phyloP scores from a whole-genome alignment of 805 yeast species.

The Naumovozyma dairenensis region DNA sequence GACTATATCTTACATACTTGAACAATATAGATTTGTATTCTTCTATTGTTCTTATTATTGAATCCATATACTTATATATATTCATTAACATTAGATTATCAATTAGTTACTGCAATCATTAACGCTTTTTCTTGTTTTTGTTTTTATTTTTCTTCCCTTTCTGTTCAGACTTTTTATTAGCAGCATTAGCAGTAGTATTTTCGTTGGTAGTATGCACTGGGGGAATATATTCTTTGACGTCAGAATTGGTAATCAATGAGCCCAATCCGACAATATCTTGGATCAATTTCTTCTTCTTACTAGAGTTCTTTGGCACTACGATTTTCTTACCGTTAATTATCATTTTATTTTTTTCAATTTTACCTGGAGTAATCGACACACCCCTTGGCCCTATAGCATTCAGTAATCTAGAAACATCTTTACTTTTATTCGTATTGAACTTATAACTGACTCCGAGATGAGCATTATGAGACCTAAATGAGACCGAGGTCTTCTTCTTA shows the following conservation, averaged over 20 bases:
- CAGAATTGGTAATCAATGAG: constrained; percentile 21
- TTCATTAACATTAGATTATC: too few species aligned
- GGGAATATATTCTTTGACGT: constrained; percentile 20
- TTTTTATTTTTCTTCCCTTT: constrained; percentile 23
- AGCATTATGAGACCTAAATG: constrained; percentile 58
- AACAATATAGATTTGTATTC: too few species aligned
- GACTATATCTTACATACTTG: too few species aligned
- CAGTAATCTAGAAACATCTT: constrained; percentile 65
- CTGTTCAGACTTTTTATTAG: constrained; percentile 4
- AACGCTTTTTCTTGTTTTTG: constrained; percentile 24
- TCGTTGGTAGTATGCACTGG: constrained; percentile 7
- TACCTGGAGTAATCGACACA: constrained; percentile 30
- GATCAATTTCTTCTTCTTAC: constrained; percentile 3
- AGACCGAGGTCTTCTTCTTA: constrained; percentile 10
- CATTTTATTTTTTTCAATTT: constrained; percentile 14
- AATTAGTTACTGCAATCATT: too few species aligned
- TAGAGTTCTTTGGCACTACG: constrained; percentile 2
- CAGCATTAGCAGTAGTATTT: constrained; percentile 4
- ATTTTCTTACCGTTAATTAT: constrained; percentile 3
- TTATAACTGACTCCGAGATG: constrained; percentile 51
- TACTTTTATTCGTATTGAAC: constrained; percentile 48
- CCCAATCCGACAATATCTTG: constrained; percentile 21
- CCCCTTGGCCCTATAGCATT: constrained; percentile 67
- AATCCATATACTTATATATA: too few species aligned
- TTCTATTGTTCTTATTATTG: too few species aligned